Evolutionary conservation across 2,329 filamentous ascomycete genomes (phyloP).

Genomic region (Akanthomyces lecanii): DNA sequence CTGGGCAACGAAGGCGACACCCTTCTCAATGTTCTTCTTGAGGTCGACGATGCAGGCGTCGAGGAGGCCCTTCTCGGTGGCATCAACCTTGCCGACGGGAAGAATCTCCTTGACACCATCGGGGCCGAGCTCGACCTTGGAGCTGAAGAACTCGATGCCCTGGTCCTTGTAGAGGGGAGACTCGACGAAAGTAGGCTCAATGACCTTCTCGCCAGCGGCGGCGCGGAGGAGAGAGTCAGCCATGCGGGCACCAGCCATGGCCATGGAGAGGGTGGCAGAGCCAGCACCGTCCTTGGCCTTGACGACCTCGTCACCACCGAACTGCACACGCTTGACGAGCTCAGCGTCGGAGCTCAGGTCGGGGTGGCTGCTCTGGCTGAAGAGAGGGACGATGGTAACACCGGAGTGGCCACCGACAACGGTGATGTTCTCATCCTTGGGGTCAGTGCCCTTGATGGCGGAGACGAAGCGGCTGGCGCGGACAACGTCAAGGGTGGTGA

Average conservation of each 20-base stretch:
- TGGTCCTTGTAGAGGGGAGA: conserved; percentile 98
- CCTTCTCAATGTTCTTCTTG: conserved; percentile 96
- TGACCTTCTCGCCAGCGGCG: conserved; percentile 85
- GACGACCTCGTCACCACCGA: conserved; percentile 98
- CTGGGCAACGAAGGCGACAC: conserved; percentile 56
- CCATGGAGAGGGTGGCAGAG: conserved; percentile 97
- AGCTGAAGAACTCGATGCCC: conserved; percentile 95
- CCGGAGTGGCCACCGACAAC: conserved; percentile 97
- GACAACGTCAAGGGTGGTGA: conserved; percentile 98
- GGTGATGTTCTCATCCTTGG: conserved; percentile 87
- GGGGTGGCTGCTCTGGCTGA: conserved; percentile 87
- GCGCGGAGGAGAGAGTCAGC: conserved; percentile 93
- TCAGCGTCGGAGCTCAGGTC: conserved; percentile 73
- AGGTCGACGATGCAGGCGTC: conserved; percentile 79
- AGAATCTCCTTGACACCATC: conserved; percentile 93
- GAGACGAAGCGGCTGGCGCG: conserved; percentile 97
- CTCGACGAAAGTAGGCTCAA: conserved; percentile 97
- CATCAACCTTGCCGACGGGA: conserved; percentile 78
- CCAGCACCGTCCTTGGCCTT: conserved; percentile 98
- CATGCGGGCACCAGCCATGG: conserved; percentile 81
- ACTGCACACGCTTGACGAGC: conserved; percentile 93
- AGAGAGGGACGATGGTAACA: conserved; percentile 95
- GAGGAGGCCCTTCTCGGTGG: conserved; percentile 83
- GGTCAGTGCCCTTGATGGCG: conserved; percentile 86
- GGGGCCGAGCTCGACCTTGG: conserved; percentile 91